These are phyloP conservation scores for Durio zibethinus DNA, from an alignment of 345 rosid species.

Conservation along the genomic window DNA sequence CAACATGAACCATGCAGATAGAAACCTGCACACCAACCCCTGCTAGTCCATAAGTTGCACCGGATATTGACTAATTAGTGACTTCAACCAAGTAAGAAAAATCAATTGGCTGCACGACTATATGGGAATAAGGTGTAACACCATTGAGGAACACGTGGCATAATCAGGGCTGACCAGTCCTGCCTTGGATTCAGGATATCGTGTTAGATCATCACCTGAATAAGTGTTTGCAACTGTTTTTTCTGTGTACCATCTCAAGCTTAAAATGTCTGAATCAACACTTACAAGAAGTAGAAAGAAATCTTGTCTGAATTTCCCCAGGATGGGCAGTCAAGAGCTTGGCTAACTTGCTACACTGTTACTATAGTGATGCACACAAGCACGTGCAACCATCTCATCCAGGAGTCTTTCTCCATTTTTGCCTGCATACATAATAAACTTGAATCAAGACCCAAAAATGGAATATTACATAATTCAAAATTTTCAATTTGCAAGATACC, in stretches of 20 bases:
- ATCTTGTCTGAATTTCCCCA: background rate
- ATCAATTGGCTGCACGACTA: background rate
- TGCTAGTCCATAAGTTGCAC: background rate
- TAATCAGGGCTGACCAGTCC: background rate
- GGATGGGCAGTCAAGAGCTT: background rate
- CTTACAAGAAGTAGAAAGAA: background rate
- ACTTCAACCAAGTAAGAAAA: background rate
- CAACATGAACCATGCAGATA: background rate
- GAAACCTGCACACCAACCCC: background rate
- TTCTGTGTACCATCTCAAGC: background rate
- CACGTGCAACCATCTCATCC: background rate
- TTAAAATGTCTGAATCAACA: background rate
- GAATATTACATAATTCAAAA: background rate
- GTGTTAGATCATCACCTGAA: background rate
- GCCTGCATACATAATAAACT: background rate
- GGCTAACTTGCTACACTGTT: background rate
- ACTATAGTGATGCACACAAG: background rate
- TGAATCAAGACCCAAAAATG: background rate
- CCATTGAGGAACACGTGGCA: background rate
- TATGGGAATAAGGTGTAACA: background rate
- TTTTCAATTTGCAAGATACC: background rate
- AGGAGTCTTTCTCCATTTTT: background rate
- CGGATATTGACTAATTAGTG: background rate
- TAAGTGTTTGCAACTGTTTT: background rate
- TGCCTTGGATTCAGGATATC: background rate